Base-by-base conservation (phyloP, 495 filamentous ascomycete genomes). In the Aspergillus sparsus region DNA sequence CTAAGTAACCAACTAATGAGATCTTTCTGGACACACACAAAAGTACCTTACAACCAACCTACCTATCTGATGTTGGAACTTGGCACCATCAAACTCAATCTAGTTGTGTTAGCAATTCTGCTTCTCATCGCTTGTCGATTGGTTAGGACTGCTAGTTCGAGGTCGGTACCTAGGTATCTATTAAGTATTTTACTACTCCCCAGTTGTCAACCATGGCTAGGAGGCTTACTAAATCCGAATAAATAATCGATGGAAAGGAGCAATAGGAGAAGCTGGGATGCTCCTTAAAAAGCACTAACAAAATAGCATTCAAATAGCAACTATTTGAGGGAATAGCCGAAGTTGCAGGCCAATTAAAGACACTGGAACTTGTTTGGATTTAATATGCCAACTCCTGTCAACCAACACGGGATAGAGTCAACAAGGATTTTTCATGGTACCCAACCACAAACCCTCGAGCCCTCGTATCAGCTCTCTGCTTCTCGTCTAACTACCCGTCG, bases 361-460 rank as follows among this genome's bases (percentile, higher is more conserved):
- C 41, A 13, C 41, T 56, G 41, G 31, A 44, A 42, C 36, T 47
- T 33, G 27, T 32, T 16, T 13, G 7, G 10, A 34, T 44, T 31
- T 55, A 31, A 15, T 32, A 31, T 51, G 49, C 21, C 21, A 34
- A 51, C 18, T 15, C 7, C 34, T 13, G n/a, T 51, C 49, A 33
- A 46, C 49, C 34, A 49, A 58, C 2, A 50, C 46, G 55, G 55
- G 45, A 37, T 10, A 49, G 16, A 35, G 27, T n/a, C 12, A 44
- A 42, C 55, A 15, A 42, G 56, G 56, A 49, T 53, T 2, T 47
- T 54, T 41, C 27, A 54, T 27, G 50, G 39, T 47, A 53, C 57
- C 49, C 39, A 49, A 60, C 58, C 50, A 42, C 46, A 32, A 41
- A 33, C 12, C 32, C 37, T 11, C 10, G n/a, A 53, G 2, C 5